Base-by-base conservation (phyloP, 179 eudicot species). In the Silene coronaria region DNA sequence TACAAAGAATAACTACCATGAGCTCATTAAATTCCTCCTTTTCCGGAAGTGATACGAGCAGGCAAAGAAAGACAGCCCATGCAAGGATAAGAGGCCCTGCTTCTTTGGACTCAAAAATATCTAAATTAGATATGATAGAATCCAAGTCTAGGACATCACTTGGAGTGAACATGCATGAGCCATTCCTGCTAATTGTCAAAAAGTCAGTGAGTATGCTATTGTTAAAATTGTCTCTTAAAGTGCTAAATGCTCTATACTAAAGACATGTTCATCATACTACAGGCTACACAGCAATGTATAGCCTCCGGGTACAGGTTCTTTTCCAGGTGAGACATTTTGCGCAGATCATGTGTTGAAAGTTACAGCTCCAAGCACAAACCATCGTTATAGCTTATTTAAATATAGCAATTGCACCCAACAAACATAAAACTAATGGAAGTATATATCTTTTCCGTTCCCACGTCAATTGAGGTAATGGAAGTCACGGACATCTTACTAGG, bases 21-120 rank as follows among this genome's bases (percentile, higher is more conserved):
- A 93, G 78, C 82, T 85, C 80, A 62, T 65, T 72, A 55, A 82
- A 71, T 46, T 88, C 91, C 82, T 85, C 85, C 81, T 85, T 89
- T 60, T 82, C 87, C 57, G 96, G 91, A 81, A 92, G 92, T 55
- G 99, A 86, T 75, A 87, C 85, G 75, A 88, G 68, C 68, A 95
- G 91, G 80, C 99, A 95, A 70, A 95, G 93, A 83, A 88, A 94
- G 74, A 88, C 91, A 48, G 97, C 99, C 99, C 99, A 95, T 6
- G 97, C 77, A 71, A 95, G 87, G 77, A 95, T 83, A 75, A 95
- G 82, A 5, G 94, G 96, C 21, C 99, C 99, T 32, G 81, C 88
- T 84, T 95, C 99, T 81, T 84, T 89, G 34, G 74, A 75, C 83
- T 92, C 96, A 75, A 84, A 87, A 61, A 82, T 82, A 82, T 84